Evolutionary conservation across 768 basidiomycete species (phyloP).

Genomic region (Lanmaoa pseudosensibilis): DNA sequence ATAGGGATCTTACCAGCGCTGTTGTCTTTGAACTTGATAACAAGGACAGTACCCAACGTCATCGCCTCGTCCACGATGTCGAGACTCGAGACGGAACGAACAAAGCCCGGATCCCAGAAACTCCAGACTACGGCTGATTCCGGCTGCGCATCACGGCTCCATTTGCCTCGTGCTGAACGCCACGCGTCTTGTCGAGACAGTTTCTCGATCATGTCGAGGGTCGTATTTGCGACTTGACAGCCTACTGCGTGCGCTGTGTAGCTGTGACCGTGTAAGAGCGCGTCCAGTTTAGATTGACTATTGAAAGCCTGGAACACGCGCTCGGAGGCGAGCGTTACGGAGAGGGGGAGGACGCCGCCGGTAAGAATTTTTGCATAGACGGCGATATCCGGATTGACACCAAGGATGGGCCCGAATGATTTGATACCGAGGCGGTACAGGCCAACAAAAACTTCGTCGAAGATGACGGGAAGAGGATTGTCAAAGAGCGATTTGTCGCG

Average conservation of each 20-base stretch:
- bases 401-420: conserved; percentile 64
- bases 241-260: conserved; percentile 95
- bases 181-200: conserved; percentile 52
- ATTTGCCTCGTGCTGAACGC: conserved; percentile 56
- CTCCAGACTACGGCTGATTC: conserved; percentile 61
- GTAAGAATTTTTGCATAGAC: conserved; percentile 94
- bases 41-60: conserved; percentile 84
- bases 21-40: conserved; percentile 67
- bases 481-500: conserved; percentile 45
- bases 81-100: conserved; percentile 57
- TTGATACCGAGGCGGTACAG: conserved; percentile 82
- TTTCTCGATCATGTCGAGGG: conserved; percentile 64
- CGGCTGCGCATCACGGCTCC: conserved; percentile 39
- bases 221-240: conserved; percentile 85
- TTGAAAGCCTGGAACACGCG: conserved; percentile 80
- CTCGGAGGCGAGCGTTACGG: conserved; percentile 79
- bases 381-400: conserved; percentile 79
- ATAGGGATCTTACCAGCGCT: conserved; percentile 46
- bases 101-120: conserved; percentile 80
- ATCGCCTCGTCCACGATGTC: conserved; percentile 68
- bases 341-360: conserved; percentile 86
- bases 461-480: conserved; percentile 81
- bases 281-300: conserved; percentile 73
- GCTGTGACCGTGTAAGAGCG: conserved; percentile 91
- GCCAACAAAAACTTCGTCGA: conserved; percentile 95